A percentile compares a stretch with the other conserved stretches of the same genome.
phyloP scores from a whole-genome alignment of 805 yeast species.

The Starmerella bombi region DNA sequence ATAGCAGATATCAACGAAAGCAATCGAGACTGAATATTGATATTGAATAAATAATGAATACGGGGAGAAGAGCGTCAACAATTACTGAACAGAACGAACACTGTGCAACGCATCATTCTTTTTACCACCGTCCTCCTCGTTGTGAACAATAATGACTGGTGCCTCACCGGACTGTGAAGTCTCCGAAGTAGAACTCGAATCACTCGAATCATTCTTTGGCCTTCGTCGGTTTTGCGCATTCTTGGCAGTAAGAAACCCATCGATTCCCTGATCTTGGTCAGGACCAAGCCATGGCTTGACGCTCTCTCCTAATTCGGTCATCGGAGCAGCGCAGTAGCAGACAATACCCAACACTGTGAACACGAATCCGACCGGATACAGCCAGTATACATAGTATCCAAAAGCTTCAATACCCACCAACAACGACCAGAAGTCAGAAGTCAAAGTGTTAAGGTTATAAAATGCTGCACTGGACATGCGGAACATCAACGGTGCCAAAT shows the following conservation, averaged over 20 bases:
- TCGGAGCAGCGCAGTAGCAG: slow-evolving; percentile 30
- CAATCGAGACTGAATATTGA: too few species aligned
- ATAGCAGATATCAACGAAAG: too few species aligned
- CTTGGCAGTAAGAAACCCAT: slow-evolving; percentile 28
- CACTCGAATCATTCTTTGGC: not conserved
- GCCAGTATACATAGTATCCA: slow-evolving; percentile 35
- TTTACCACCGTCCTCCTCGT: not conserved
- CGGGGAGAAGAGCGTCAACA: too few species aligned
- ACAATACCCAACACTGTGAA: slow-evolving; percentile 32
- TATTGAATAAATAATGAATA: too few species aligned
- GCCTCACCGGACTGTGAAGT: not conserved
- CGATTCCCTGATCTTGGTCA: slow-evolving; percentile 26
- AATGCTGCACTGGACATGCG: slow-evolving; percentile 37
- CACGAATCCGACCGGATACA: slow-evolving; percentile 36
- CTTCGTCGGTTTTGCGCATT: slow-evolving; percentile 3
- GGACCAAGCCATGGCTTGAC: slow-evolving; percentile 34
- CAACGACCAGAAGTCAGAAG: slow-evolving; percentile 36
- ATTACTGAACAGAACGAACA: not conserved
- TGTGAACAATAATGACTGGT: too few species aligned
- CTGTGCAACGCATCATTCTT: not conserved
- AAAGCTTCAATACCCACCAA: slow-evolving; percentile 34
- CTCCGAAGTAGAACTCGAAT: not conserved
- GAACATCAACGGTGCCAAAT: slow-evolving; percentile 33
- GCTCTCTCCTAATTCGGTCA: slow-evolving; percentile 30
- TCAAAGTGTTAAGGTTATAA: slow-evolving; percentile 33